Evolutionary conservation across 805 yeast genomes (phyloP), one percentile per base, ranked within the genome.

Genomic region (Candida pseudofarinosa): DNA sequence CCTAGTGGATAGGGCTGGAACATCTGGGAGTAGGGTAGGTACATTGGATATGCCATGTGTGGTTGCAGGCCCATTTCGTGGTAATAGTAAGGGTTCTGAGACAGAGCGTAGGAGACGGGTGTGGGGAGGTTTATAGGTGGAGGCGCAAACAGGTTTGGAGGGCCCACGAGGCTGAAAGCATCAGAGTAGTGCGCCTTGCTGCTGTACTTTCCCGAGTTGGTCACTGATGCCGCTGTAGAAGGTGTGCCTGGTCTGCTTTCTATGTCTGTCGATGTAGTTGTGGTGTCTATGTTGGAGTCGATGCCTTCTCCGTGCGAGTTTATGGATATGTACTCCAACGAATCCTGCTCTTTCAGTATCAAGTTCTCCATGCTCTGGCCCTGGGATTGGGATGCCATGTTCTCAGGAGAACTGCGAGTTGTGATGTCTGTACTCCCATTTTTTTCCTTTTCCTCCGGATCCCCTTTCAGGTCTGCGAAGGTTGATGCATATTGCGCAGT

Each of bases 1-100:
- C 35, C 35, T 23, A 32, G 28, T 4, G 36, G 40, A 14, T 40
- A 46, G 7, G 30, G 15, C 13, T 41, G 45, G 13, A 39, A 31
- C 33, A 42, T 23, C 28, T 23, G 28, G 6, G 28, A 10, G 10
- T 23, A 23, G 10, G 28, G 28, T 10, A 23, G 6, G 28, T 23
- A 23, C 28, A 23, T 23, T 23, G 28, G 28, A 7, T 7, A 23
- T 6, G 28, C 6, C 10, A 23, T 23, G 28, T 6, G 10, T 23
- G 28, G 28, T 7, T 23, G 28, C 6, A 7, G 28, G 28, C 28
- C 28, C 28, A 23, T 23, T 23, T 23, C n/a, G n/a, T n/a, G 28
- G 28, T 6, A 10, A 23, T 7, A 23, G 6, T 23, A 23, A 23
- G 28, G 28, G 10, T 10, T 23, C 28, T 23, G 28, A 23, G 6